phyloP scores from a whole-genome alignment of 495 filamentous ascomycete species.

The Aspergillus sparsus region DNA sequence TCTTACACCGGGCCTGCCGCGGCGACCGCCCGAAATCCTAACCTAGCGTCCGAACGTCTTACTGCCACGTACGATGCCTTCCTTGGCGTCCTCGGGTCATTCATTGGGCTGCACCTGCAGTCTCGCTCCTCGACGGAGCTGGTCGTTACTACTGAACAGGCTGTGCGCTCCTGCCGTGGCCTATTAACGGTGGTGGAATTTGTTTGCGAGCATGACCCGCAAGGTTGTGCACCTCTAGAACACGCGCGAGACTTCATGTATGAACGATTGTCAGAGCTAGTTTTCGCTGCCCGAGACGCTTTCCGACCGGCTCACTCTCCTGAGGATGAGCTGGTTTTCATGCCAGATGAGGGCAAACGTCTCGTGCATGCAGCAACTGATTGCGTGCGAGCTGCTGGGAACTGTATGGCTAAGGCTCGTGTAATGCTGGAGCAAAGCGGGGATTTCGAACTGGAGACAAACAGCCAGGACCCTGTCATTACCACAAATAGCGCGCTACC shows the following conservation, averaged over 20 bases:
- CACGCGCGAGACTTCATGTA: constrained; percentile 78
- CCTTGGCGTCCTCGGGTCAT: constrained; percentile 82
- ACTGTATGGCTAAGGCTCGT: constrained; percentile 84
- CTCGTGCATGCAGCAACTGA: constrained; percentile 80
- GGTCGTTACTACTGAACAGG: constrained; percentile 71
- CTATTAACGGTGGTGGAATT: constrained; percentile 80
- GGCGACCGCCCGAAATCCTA: constrained; percentile 44
- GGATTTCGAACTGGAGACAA: constrained; percentile 82
- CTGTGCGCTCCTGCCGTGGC: constrained; percentile 75
- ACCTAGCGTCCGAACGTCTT: constrained; percentile 67
- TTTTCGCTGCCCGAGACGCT: constrained; percentile 75
- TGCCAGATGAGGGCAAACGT: constrained; percentile 76
- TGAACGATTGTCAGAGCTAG: constrained; percentile 72
- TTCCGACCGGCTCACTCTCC: constrained; percentile 62
- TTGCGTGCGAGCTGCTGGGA: constrained; percentile 86
- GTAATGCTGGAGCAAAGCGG: constrained; percentile 86
- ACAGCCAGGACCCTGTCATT: constrained; percentile 47
- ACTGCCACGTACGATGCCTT: constrained; percentile 79
- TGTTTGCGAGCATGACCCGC: constrained; percentile 73
- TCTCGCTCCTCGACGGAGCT: constrained; percentile 85
- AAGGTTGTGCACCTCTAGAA: constrained; percentile 62
- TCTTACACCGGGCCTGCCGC: constrained; percentile 54
- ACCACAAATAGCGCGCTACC: constrained; percentile 24
- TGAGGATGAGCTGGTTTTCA: constrained; percentile 70
- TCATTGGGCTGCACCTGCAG: constrained; percentile 89